Base-by-base conservation (phyloP, 2,329 filamentous ascomycete species). In the Monilinia laxa region DNA sequence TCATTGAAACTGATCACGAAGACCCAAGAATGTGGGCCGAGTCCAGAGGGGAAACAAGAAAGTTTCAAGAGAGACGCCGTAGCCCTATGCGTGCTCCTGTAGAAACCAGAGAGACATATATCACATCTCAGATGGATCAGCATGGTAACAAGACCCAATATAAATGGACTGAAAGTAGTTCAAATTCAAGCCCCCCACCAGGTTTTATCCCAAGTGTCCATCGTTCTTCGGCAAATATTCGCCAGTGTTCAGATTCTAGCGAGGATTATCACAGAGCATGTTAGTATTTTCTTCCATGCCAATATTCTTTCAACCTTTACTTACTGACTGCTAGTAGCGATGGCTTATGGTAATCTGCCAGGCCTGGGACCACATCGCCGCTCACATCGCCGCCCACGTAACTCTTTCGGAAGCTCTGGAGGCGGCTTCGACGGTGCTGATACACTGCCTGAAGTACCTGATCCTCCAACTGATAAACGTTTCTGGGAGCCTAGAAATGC, bases 241-340 rank as follows among this genome's bases (percentile, higher is more conserved):
- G 45, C 20, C 45, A 7, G 25, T 62, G 16, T 25, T 40, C 58
- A 25, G 45, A 51, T 38, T 62, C 58, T 38, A 62, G 58, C n/a
- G 58, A 62, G 23, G 58, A 51, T 31, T 62, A 25, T 40, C 35
- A 62, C 6, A 38, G 58, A 62, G 58, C 58, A 25, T 38, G 58
- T 51, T 51, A 62, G 58, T 62, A 20, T 25, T n/a, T 9, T 5
- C 45, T 14, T 11, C 18, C 2, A 47, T 7, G 10, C 12, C n/a
- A 9, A 6, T 14, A 11, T 20, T 12, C 12, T 2, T 20, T 25
- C 3, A 20, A 9, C 38, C 38, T 18, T 2, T 18, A 3, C 58
- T 62, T 12, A 62, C 12, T 25, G 51, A 0, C 20, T 38, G n/a
- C 31, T 40, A 62, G 58, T 38, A 18, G 58, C 23, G n/a, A 51